These are phyloP conservation scores for Sarocladiaceae sp. DNA, from an alignment of 2,329 filamentous ascomycete species.

Conservation along the genomic window DNA sequence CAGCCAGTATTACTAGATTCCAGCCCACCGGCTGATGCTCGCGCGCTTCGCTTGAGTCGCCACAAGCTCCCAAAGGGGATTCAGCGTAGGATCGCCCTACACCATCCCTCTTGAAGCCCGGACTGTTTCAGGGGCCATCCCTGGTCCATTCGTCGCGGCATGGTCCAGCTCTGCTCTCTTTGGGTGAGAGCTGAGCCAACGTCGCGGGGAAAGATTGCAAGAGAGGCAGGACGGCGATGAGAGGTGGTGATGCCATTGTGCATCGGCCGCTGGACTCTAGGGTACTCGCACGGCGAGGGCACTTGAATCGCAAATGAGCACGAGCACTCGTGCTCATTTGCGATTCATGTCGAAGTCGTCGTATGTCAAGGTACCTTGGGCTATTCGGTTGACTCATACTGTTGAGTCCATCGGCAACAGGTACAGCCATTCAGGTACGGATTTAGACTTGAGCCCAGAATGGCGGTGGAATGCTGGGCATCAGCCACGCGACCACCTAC, in stretches of 20 bases:
- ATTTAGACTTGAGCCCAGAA: not conserved
- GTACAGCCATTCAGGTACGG: too few relatives aligned
- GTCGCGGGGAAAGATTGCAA: not conserved
- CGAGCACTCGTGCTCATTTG: too few relatives aligned
- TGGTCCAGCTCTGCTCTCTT: not conserved
- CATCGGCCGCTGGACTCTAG: not conserved
- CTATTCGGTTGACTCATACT: too few relatives aligned
- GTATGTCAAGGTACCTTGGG: too few relatives aligned
- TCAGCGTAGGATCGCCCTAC: conserved; percentile 8
- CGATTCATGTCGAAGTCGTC: too few relatives aligned
- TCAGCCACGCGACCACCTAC: conserved; percentile 3
- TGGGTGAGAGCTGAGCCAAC: not conserved
- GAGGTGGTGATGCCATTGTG: not conserved
- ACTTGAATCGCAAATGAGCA: too few relatives aligned
- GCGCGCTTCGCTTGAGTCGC: not conserved
- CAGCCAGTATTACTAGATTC: not conserved
- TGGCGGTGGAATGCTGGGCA: not conserved
- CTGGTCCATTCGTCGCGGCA: not conserved
- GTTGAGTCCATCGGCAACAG: too few relatives aligned
- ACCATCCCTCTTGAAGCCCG: conserved; percentile 2
- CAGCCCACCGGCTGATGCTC: not conserved
- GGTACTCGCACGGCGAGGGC: too few relatives aligned
- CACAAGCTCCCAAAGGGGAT: conserved; percentile 4
- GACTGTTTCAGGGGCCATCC: conserved; percentile 9
- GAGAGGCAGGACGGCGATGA: not conserved